Percentiles rank a stretch among this genome's conserved stretches.
Evolutionary conservation across 768 basidiomycete species (phyloP).

Genomic region (Leccinum incarnatum): DNA sequence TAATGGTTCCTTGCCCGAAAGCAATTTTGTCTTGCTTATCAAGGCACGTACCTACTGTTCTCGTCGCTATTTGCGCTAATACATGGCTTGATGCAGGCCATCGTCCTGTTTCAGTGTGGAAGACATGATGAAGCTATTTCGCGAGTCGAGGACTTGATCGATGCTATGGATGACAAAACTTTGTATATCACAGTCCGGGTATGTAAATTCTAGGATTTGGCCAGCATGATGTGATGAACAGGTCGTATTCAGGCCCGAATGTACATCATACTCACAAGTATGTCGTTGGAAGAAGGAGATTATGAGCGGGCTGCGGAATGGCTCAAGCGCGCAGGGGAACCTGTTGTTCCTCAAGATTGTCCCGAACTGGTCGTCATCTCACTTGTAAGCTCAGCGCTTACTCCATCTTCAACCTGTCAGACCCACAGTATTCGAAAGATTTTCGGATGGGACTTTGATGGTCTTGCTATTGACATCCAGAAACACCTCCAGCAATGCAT

Average conservation of each 20-base stretch:
- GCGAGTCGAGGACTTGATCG: slow-evolving; percentile 4
- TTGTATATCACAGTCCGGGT: slow-evolving; percentile 2
- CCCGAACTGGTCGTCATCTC: too few relatives aligned
- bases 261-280: too few relatives aligned
- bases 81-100: background rate
- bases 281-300: too few relatives aligned
- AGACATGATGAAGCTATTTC: background rate
- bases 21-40: slow-evolving; percentile 7
- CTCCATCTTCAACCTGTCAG: too few relatives aligned
- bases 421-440: too few relatives aligned
- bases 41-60: background rate
- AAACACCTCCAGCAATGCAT: background rate
- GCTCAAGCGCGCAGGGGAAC: too few relatives aligned
- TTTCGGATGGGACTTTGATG: too few relatives aligned
- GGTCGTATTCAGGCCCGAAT: too few relatives aligned
- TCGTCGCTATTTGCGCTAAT: background rate
- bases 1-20: background rate
- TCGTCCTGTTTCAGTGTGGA: slow-evolving; percentile 8
- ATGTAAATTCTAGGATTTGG: background rate
- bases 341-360: too few relatives aligned
- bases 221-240: too few relatives aligned
- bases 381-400: too few relatives aligned
- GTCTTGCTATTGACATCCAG: background rate
- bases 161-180: background rate
- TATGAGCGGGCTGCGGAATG: too few relatives aligned